Percentiles rank a stretch among this genome's conserved stretches.
These are phyloP conservation scores for Dalbergia cultrata DNA, from an alignment of 306 rosid species.

Conservation along the genomic window DNA sequence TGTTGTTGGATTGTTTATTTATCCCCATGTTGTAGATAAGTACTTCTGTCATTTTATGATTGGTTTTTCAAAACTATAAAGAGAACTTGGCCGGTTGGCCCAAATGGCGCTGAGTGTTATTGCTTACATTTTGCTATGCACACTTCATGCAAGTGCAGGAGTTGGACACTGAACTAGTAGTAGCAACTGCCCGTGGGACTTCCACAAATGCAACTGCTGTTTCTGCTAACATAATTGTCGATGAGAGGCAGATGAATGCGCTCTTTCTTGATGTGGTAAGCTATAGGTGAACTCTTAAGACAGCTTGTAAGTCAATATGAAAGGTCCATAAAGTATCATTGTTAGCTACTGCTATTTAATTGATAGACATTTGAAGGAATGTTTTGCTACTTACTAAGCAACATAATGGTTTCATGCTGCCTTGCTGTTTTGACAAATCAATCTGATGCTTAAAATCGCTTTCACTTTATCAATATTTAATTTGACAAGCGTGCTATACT, in stretches of 20 bases:
- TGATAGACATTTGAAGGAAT: conserved; percentile 19
- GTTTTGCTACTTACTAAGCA: conserved; percentile 20
- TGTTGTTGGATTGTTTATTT: background rate
- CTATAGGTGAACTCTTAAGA: conserved; percentile 21
- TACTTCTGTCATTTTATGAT: conserved; percentile 5
- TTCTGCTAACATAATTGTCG: conserved; percentile 83
- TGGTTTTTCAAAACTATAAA: conserved; percentile 31
- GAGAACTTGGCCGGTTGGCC: conserved; percentile 25
- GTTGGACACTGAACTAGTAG: conserved; percentile 89
- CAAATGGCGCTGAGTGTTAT: conserved; percentile 26
- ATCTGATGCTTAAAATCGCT: conserved; percentile 24
- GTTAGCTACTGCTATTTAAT: conserved; percentile 5
- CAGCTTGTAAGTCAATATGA: conserved; percentile 1
- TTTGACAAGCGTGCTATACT: no score
- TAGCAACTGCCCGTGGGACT: conserved; percentile 76
- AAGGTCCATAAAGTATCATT: conserved; percentile 21
- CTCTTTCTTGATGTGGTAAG: conserved; percentile 96
- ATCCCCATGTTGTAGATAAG: background rate
- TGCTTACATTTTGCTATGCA: conserved; percentile 30
- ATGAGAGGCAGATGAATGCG: conserved; percentile 99
- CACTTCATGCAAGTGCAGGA: conserved; percentile 66
- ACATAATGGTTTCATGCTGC: conserved; percentile 5
- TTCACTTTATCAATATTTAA: background rate
- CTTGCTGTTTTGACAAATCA: conserved; percentile 21
- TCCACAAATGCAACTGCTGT: conserved; percentile 69